Base-by-base conservation (phyloP, 106 monocot species). In the Agapanthus africanus region DNA sequence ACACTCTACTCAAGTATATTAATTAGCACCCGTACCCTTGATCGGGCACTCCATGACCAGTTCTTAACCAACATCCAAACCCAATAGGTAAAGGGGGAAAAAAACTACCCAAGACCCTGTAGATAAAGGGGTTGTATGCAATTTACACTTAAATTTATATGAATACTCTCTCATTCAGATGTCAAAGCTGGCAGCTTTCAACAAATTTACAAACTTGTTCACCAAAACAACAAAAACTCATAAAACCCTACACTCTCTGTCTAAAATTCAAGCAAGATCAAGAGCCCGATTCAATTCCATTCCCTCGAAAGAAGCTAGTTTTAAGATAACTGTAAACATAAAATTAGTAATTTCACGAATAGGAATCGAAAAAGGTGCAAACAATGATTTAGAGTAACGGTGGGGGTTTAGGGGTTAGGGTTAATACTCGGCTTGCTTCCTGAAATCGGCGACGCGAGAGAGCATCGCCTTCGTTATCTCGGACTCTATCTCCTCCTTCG, bases 401-500 rank as follows among this genome's bases (percentile, higher is more conserved):
- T 59, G 28, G 26, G 3, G 26, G 4, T 59, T 28, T 28, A 59
- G 26, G 14, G 14, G 36, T 22, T 11, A 19, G 32, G 59, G 37
- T 63, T 19, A 36, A 4, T 67, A 67, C 67, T 67, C 46, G 4
- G 67, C 67, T 67, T 42, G 44, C 31, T 47, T 15, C 23, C 46
- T 67, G 67, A 67, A 67, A 67, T 67, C 67, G 10, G 3, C 0
- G 67, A 67, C 26, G 46, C 41, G 67, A 46, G 67, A 42, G 19
- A 67, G 67, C 67, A 67, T 47, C 11, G 67, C 41, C 46, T 67
- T 30, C n/a, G 44, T 44, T 18, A 67, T 67, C 31, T 46, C 46
- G 7, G 67, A 6, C 32, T 67, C 67, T 15, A 46, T 28, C 67
- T 67, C 67, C 46, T 67, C 67, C 67, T 67, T 41, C 40, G 65